Conservation (phyloP, 2,329 filamentous ascomycete genomes). For the Stachybotrys chartarum region DNA sequence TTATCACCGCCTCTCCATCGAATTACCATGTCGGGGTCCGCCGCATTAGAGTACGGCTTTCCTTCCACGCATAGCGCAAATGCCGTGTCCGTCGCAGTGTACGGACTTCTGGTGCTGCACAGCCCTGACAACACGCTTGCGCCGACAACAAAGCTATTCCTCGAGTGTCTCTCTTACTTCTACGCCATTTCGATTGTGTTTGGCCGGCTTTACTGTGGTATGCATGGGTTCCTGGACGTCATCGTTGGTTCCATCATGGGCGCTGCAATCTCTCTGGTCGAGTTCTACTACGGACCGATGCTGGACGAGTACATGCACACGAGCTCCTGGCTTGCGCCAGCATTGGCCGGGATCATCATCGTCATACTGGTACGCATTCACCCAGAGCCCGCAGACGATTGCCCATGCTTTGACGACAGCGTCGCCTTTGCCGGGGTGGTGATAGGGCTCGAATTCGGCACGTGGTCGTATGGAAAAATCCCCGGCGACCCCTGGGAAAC, state of each 20-base stretch:
- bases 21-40: constrained; percentile 96
- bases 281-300: constrained; percentile 51
- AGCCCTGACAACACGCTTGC: constrained; percentile 56
- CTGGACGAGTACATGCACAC: constrained; percentile 67
- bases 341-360: constrained; percentile 58
- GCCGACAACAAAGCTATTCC: constrained; percentile 47
- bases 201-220: constrained; percentile 91
- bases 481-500: constrained; percentile 34
- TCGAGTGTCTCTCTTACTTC: constrained; percentile 69
- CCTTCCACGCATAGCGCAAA: constrained; percentile 97
- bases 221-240: constrained; percentile 96
- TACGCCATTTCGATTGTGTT: constrained; percentile 87
- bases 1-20: constrained; percentile 85
- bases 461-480: constrained; percentile 71
- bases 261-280: constrained; percentile 51
- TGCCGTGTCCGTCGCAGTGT: constrained; percentile 87
- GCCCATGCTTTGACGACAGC: constrained; percentile 93
- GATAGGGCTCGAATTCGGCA: constrained; percentile 74
- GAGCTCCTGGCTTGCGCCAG: constrained; percentile 56
- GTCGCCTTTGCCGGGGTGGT: constrained; percentile 88
- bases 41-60: constrained; percentile 92
- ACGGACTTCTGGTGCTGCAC: constrained; percentile 65
- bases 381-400: constrained; percentile 93
- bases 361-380: constrained; percentile 79
- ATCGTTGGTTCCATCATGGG: constrained; percentile 73